Base-by-base conservation (phyloP, 108 stramenopile genomes). In the Fragilariopsis cylindrus region DNA sequence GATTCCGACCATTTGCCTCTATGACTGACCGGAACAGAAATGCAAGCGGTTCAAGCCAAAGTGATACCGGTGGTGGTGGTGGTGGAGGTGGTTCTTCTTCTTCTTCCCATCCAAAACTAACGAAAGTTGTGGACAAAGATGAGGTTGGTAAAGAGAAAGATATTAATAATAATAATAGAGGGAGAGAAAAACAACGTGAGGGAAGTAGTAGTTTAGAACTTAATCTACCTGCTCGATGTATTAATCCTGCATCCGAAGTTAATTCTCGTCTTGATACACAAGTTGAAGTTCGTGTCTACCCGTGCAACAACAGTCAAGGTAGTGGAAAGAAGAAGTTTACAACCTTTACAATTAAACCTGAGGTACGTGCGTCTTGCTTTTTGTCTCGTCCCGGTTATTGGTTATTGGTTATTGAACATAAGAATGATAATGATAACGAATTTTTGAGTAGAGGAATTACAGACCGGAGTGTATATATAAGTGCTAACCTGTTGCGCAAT, bases 231-330 rank as follows among this genome's bases (percentile, higher is more conserved):
- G 78, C 73, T 15, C 76, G 79, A 13, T 89, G 93, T 72, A 80
- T 94, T 78, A 94, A 94, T 70, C 93, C 89, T 41, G 89, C 90
- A 12, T 81, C 87, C 7, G 93, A 94, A 12, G 69, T 94, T 76
- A 94, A 94, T 45, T 78, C 90, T 65, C 82, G 90, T 55, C 81
- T 94, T 3, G 93, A 94, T 72, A 90, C 90, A 4, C 92, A 93
- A 72, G 93, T 94, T 8, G 93, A 94, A 77, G 91, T 94, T 16
- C 81, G 87, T 7, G 93, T 94, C 41, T 94, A 94, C 64, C 93
- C 93, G 42, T 94, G 93, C 81, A 94, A 92, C 81, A 93, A 93
- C 62, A 89, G 84, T 72, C 81, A 86, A 55, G 50, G 62, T 15
- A 69, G 76, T 11, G 69, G 71, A 45, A 65, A 78, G 53, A 94